Evolutionary conservation across 495 filamentous ascomycete species (phyloP).

Genomic region (Pyrenula aspistea): DNA sequence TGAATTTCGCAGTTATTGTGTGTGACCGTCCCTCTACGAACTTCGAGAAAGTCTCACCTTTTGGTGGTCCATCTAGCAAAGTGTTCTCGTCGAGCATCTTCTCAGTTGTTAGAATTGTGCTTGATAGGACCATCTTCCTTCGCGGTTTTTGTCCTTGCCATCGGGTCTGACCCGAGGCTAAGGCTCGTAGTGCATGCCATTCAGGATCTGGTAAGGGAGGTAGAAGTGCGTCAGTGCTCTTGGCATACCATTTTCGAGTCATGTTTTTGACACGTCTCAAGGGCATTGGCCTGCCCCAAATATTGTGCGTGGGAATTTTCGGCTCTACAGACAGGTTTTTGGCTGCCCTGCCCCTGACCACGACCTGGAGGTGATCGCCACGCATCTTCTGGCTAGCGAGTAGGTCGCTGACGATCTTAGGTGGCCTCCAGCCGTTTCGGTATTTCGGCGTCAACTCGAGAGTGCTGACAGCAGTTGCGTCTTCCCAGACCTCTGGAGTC

Average conservation of each 20-base stretch:
- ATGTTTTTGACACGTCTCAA: conserved; percentile 43
- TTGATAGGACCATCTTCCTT: conserved; percentile 13
- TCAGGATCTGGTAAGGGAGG: conserved; percentile 62
- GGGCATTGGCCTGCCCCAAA: conserved; percentile 49
- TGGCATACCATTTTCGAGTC: conserved; percentile 45
- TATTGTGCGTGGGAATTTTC: conserved; percentile 44
- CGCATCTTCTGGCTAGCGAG: conserved; percentile 25
- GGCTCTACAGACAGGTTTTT: conserved; percentile 30
- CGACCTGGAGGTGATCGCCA: conserved; percentile 1
- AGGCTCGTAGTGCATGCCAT: conserved; percentile 45
- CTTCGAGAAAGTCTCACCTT: conserved; percentile 19
- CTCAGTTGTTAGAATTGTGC: neutral
- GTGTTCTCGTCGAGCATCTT: conserved; percentile 10
- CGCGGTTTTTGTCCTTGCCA: neutral
- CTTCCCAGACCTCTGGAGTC: conserved; percentile 17
- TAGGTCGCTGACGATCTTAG: conserved; percentile 19
- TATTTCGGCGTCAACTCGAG: conserved; percentile 9
- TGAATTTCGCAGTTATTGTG: conserved; percentile 27
- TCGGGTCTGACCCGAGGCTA: conserved; percentile 37
- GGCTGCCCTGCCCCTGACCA: conserved; percentile 2
- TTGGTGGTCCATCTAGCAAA: conserved; percentile 20
- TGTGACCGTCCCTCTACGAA: conserved; percentile 26
- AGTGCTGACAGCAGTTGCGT: conserved; percentile 14
- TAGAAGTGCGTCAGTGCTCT: conserved; percentile 40
- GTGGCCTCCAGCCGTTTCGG: conserved; percentile 25